Conservation (phyloP, 2,329 filamentous ascomycete species). For the Pseudogymnoascus sp. region DNA sequence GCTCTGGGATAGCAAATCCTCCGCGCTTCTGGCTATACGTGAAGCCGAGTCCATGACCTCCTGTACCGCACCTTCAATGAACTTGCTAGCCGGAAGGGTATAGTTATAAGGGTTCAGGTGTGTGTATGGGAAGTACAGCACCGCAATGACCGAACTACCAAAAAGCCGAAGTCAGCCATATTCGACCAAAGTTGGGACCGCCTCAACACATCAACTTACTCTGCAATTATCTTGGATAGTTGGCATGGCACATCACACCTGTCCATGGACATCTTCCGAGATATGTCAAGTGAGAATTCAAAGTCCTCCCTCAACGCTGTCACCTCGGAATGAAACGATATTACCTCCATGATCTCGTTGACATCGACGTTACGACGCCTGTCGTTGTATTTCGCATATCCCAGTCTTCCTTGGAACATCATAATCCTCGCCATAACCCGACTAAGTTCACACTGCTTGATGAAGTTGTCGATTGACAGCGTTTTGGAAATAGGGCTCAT, state of each 20-base stretch:
- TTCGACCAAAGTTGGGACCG: neutral
- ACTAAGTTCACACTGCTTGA: slow-evolving; percentile 10
- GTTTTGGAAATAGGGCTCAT: neutral
- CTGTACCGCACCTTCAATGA: slow-evolving; percentile 1
- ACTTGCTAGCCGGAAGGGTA: neutral
- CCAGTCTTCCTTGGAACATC: slow-evolving; percentile 1
- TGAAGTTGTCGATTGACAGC: slow-evolving; percentile 9
- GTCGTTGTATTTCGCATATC: slow-evolving; percentile 7
- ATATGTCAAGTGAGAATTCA: neutral
- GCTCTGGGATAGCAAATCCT: neutral
- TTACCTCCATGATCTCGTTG: slow-evolving; percentile 9
- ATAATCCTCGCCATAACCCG: slow-evolving; percentile 11
- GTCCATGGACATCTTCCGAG: neutral
- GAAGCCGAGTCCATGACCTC: slow-evolving; percentile 4
- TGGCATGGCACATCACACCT: slow-evolving; percentile 8
- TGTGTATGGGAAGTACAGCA: slow-evolving; percentile 5
- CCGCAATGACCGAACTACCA: neutral
- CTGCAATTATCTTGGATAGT: slow-evolving; percentile 1
- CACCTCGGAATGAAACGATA: slow-evolving; percentile 7
- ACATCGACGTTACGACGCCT: neutral
- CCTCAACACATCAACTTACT: neutral
- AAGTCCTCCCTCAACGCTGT: neutral
- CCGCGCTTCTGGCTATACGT: slow-evolving; percentile 7
- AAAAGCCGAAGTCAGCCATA: neutral
- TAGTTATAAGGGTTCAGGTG: neutral